These are phyloP conservation scores for Cladophialophora yegresii DNA, from an alignment of 2,329 filamentous ascomycete species.

Conservation along the genomic window DNA sequence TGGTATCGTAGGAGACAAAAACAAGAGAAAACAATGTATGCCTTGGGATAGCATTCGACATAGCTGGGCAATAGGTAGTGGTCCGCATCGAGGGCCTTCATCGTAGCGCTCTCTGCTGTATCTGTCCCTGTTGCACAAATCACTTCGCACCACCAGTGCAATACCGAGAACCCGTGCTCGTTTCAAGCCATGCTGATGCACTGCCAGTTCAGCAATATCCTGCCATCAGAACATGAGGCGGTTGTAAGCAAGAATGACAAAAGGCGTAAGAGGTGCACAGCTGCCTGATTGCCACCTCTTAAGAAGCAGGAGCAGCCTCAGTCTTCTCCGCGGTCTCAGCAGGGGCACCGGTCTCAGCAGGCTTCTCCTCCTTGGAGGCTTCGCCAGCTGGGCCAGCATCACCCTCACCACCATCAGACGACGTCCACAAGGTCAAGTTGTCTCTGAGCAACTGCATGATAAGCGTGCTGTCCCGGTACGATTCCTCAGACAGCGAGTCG, in stretches of 20 bases:
- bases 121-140: constrained; percentile 26
- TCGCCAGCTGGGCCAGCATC: constrained; percentile 60
- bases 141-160: constrained; percentile 28
- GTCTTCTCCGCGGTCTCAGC: constrained; percentile 39
- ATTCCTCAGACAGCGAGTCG: constrained; percentile 95
- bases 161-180: constrained; percentile 26
- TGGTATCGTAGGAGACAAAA: constrained; percentile 35
- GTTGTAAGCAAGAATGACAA: constrained; percentile 25
- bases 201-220: constrained; percentile 27
- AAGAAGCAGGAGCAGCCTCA: constrained; percentile 35
- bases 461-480: constrained; percentile 96
- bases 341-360: constrained; percentile 52
- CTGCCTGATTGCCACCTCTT: constrained; percentile 21
- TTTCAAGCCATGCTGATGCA: constrained; percentile 21
- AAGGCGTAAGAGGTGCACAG: constrained; percentile 24
- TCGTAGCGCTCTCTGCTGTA: constrained; percentile 22
- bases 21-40: constrained; percentile 29
- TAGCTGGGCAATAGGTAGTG: constrained; percentile 21
- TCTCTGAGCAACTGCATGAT: constrained; percentile 99
- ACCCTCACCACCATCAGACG: constrained; percentile 80
- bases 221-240: constrained; percentile 23
- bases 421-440: constrained; percentile 98
- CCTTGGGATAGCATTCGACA: constrained; percentile 29
- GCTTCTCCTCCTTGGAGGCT: constrained; percentile 64
- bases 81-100: constrained; percentile 16